A percentile compares a stretch with the other conserved stretches of the same genome.
phyloP scores from a whole-genome alignment of 1,284 basidiomycete genomes.

The Ceratobasidium papillatum region DNA sequence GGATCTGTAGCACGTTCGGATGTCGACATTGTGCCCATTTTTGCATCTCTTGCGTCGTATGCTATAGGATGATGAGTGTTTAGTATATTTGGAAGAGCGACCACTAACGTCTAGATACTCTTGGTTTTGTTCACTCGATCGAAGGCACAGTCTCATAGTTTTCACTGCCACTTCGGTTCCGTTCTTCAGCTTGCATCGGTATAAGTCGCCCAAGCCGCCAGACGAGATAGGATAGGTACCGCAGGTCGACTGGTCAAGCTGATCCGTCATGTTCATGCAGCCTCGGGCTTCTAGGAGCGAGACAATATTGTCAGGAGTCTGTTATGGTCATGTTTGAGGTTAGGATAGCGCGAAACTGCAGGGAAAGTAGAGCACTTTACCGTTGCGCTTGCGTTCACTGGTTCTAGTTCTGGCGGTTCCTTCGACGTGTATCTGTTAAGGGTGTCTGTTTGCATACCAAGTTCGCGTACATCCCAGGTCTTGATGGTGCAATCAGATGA shows the following conservation, averaged over 20 bases:
- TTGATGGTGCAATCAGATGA: no score
- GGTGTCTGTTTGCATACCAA: background rate
- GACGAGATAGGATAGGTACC: background rate
- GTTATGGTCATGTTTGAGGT: no score
- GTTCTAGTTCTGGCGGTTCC: no score
- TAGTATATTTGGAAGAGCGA: background rate
- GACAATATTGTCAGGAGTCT: no score
- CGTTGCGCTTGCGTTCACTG: no score
- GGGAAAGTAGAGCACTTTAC: background rate
- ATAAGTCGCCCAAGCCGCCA: conserved; percentile 10
- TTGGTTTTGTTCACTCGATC: background rate
- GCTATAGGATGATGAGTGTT: background rate
- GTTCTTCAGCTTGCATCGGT: background rate
- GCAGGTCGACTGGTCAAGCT: background rate
- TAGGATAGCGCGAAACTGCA: background rate
- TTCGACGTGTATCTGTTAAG: no score
- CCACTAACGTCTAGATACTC: background rate
- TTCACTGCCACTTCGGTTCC: conserved; percentile 6
- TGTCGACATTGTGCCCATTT: conserved; percentile 12
- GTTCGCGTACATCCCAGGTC: background rate
- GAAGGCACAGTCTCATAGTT: background rate
- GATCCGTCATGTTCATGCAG: background rate
- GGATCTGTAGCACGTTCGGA: background rate
- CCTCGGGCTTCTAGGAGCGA: background rate
- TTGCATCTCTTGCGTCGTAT: background rate